Evolutionary conservation across 345 rosid genomes (phyloP), one percentile per base, ranked within the genome.

Genomic region (Boechera stricta): DNA sequence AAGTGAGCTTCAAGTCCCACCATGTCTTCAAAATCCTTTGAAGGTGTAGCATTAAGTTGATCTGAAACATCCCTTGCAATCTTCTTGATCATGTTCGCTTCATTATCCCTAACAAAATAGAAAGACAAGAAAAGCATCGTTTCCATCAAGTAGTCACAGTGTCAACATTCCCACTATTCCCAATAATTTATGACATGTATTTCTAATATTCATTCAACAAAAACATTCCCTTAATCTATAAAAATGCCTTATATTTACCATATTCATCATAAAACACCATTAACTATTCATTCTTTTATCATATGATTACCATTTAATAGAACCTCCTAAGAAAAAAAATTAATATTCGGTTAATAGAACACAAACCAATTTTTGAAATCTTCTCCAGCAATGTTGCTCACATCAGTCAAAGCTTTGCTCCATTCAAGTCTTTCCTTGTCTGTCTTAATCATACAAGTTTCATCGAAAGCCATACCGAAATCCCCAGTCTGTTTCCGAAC

Each of bases 351-450:
- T 13, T 6, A 12, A 21, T 0, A 6, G 2, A 56, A 69, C 9
- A 56, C 64, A 21, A 64, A 74, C 71, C 78, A 74, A 10, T 44
- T 65, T 0, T 9, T 6, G 26, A 53, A 64, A 42, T 74, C 45
- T 15, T 44, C 64, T 13, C 78, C 71, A 0, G 54, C 71, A 10
- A 74, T 64, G 47, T 74, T 56, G 45, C 64, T 64, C 8, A 65
- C 71, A 3, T 55, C 18, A 4, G 1, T 54, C 55, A 73, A 63
- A 38, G 77, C 69, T 65, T 65, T 42, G 6, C 62, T 74, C 78
- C 72, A 65, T 9, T 1, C 32, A 5, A 0, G 24, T 1, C 0
- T 45, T 44, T 74, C 64, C 3, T 54, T 28, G 26, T 74, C 12
- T 1, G 45, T 65, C 57, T 39, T 63, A 0, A 44, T 1, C 5